Evolutionary conservation across 768 basidiomycete genomes (phyloP), one percentile per base, ranked within the genome.

Genomic region (Pisolithus sp.): DNA sequence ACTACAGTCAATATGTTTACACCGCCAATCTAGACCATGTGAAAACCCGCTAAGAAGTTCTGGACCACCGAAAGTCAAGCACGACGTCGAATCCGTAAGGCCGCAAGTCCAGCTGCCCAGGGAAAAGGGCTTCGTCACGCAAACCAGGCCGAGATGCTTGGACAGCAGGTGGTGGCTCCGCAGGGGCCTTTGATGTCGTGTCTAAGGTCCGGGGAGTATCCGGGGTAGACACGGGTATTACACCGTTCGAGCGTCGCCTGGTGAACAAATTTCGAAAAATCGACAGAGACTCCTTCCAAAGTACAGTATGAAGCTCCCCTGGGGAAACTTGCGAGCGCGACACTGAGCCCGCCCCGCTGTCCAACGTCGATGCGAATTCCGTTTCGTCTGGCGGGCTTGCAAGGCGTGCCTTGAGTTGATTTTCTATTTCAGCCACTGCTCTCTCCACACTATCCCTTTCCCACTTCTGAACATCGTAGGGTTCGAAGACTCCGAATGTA

Each of bases 381-480:
- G 73, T 71, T 39, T 2, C 15, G 41, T 45, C 39, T 3, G 2
- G 31, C 8, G 51, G 44, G 17, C 45, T 51, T 63, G 73, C 52
- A 71, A 51, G 46, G 24, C 55, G 59, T 26, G 54, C 54, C 28
- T 62, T 63, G 57, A 61, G 59, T 48, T 66, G 57, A 43, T 53
- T 58, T 54, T 75, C 68, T 48, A 76, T 63, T 41, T 65, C 64
- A 37, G 62, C 64, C 54, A 68, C 67, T 31, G 72, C 62, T 45
- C 72, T 74, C 52, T 77, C 69, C 13, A 91, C 74, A 58, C 85
- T 88, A 51, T 76, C 65, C 55, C 68, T 66, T 62, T 92, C 89
- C 89, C 89, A 93, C 44, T 74, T 75, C 30, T 85, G 79, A 44
- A 83, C 72, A 56, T 91, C 85, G 68, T 83, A 90, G 7, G 88